Conservation (phyloP, 2,329 filamentous ascomycete species). For the Apiospora marii region DNA sequence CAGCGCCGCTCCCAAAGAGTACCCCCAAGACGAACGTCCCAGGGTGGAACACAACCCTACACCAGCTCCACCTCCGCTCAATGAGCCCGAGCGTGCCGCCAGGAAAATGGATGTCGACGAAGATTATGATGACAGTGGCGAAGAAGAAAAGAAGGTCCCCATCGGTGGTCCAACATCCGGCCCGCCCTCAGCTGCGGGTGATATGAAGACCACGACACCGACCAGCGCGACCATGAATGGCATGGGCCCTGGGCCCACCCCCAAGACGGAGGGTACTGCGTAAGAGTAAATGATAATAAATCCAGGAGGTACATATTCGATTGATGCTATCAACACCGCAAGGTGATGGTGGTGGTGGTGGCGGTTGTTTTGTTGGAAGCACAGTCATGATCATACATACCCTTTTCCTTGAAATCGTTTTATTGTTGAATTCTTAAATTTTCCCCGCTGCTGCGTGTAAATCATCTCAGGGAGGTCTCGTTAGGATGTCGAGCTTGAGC, state of each 20-base stretch:
- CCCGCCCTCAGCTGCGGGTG: conserved; percentile 56
- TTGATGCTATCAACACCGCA: conserved; percentile 14
- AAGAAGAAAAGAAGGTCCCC: conserved; percentile 76
- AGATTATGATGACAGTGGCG: conserved; percentile 93
- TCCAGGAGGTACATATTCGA: conserved; percentile 14
- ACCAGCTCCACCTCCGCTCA: conserved; percentile 56
- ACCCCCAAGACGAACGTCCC: conserved; percentile 64
- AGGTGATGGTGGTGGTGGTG: conserved; percentile 1
- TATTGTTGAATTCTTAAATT: background rate
- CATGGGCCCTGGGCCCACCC: conserved; percentile 45
- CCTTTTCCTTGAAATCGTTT: conserved; percentile 22
- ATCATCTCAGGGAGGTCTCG: conserved; percentile 28
- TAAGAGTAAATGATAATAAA: conserved; percentile 27
- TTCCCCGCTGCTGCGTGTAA: conserved; percentile 26
- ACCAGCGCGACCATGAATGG: conserved; percentile 24
- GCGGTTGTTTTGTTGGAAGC: conserved; percentile 14
- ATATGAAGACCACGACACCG: conserved; percentile 56
- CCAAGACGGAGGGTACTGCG: conserved; percentile 55
- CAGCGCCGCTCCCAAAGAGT: conserved; percentile 59
- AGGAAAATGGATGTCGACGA: conserved; percentile 98
- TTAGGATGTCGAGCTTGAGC: conserved; percentile 28
- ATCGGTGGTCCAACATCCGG: conserved; percentile 53
- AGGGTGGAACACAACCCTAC: conserved; percentile 56
- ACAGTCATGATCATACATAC: conserved; percentile 25
- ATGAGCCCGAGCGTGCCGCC: conserved; percentile 83